Percentiles rank a stretch among this genome's conserved stretches.
These are phyloP conservation scores for Saccharomycopsis fermentans DNA, from an alignment of 805 yeast species.

Conservation along the genomic window DNA sequence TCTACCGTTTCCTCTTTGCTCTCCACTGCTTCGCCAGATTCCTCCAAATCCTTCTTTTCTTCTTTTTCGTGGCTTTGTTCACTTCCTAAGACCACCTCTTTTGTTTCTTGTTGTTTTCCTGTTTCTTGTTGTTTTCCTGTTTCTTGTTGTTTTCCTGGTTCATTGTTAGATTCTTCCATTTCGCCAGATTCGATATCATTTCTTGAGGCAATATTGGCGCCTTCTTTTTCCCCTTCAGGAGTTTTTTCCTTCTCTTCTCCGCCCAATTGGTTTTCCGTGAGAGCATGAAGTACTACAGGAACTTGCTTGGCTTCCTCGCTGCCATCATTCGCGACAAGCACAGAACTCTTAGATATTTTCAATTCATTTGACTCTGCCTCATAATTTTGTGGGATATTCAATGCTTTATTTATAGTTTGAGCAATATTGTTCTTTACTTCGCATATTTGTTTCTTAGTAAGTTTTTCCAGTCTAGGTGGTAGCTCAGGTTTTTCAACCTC, in stretches of 20 bases:
- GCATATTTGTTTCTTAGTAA: neutral
- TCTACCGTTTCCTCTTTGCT: no score
- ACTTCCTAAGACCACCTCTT: no score
- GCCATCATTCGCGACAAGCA: neutral
- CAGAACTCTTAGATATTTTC: neutral
- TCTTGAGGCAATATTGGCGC: neutral
- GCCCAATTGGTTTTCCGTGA: neutral
- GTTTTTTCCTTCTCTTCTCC: neutral
- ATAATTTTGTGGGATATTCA: no score
- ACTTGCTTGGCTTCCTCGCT: neutral
- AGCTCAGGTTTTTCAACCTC: neutral
- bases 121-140: neutral
- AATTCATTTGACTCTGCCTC: neutral
- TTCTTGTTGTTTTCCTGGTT: neutral
- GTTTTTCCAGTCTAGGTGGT: neutral
- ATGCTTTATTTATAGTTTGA: neutral
- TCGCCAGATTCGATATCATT: neutral
- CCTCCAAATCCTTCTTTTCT: no score
- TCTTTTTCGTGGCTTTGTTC: no score
- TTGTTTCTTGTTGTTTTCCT: neutral
- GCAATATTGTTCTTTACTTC: neutral
- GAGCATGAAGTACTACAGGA: neutral
- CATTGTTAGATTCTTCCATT: neutral
- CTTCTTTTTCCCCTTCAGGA: neutral
- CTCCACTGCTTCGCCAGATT: no score